These are phyloP conservation scores for Dactylonectria macrodidyma DNA, from an alignment of 2,329 filamentous ascomycete genomes.

Conservation along the genomic window DNA sequence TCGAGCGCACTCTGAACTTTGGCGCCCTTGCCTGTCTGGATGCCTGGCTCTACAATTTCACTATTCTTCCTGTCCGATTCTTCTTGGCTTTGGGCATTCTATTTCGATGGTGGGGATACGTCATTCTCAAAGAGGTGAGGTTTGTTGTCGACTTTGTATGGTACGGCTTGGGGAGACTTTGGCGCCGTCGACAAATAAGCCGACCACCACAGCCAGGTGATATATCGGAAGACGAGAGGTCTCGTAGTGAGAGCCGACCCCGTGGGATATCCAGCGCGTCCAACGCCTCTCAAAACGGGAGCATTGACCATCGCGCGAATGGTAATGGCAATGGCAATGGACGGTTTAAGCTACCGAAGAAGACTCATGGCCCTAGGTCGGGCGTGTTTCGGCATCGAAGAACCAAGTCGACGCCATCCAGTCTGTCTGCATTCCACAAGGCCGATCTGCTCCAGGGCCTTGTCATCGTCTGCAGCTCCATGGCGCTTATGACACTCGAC, in stretches of 20 bases:
- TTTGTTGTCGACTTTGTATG: slow-evolving; percentile 85
- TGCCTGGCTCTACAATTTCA: slow-evolving; percentile 97
- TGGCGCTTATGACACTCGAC: slow-evolving; percentile 90
- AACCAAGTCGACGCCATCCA: slow-evolving; percentile 88
- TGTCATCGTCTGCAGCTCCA: slow-evolving; percentile 88
- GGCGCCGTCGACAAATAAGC: slow-evolving; percentile 70
- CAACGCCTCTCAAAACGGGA: slow-evolving; percentile 24
- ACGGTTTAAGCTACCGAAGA: slow-evolving; percentile 35
- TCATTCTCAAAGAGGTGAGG: slow-evolving; percentile 78
- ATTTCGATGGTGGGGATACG: slow-evolving; percentile 82
- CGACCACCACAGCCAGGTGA: slow-evolving; percentile 55
- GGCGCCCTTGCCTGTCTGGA: slow-evolving; percentile 93
- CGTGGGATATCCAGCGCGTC: slow-evolving; percentile 45
- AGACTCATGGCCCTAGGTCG: slow-evolving; percentile 45
- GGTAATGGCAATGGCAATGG: slow-evolving; percentile 21
- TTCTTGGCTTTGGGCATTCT: slow-evolving; percentile 84
- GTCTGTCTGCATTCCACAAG: slow-evolving; percentile 89
- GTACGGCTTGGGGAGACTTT: slow-evolving; percentile 83
- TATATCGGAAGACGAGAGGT: slow-evolving; percentile 56
- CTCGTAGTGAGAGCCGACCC: slow-evolving; percentile 57
- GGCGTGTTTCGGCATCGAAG: slow-evolving; percentile 75
- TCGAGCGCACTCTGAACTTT: slow-evolving; percentile 90
- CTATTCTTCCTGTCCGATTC: slow-evolving; percentile 92
- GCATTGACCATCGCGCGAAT: slow-evolving; percentile 26
- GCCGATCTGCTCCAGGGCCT: slow-evolving; percentile 93